phyloP scores from a whole-genome alignment of 2,329 filamentous ascomycete species.

The Diaporthe batatas region DNA sequence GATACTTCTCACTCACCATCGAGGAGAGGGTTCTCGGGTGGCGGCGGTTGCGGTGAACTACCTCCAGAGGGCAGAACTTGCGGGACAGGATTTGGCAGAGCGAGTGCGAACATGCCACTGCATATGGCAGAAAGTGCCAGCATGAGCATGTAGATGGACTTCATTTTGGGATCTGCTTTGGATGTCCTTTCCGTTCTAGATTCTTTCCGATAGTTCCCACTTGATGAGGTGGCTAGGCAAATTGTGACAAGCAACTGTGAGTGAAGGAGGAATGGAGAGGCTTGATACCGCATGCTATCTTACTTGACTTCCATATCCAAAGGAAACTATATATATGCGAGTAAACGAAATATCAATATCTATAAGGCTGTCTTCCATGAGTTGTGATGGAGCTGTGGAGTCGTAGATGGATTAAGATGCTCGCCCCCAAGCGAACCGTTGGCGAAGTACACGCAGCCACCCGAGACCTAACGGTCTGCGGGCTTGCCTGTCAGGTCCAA shows the following conservation, averaged over 20 bases:
- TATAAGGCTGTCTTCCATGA: too few species aligned
- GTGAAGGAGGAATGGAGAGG: neutral
- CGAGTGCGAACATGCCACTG: neutral
- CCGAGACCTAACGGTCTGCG: slow-evolving; percentile 39
- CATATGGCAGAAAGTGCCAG: slow-evolving; percentile 18
- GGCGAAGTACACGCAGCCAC: slow-evolving; percentile 33
- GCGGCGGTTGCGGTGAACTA: neutral
- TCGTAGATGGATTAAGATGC: neutral
- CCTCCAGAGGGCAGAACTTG: neutral
- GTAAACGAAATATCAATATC: too few species aligned
- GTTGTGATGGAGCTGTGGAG: neutral
- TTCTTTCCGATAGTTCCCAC: neutral
- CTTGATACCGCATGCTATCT: neutral
- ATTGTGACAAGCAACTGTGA: neutral
- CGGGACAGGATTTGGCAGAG: slow-evolving; percentile 6
- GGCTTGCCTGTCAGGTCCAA: slow-evolving; percentile 36
- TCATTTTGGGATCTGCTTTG: neutral
- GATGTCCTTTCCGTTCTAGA: too few species aligned
- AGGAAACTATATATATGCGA: neutral
- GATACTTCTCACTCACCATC: neutral
- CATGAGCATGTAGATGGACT: neutral
- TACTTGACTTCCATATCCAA: neutral
- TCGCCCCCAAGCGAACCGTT: slow-evolving; percentile 39
- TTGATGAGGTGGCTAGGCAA: neutral
- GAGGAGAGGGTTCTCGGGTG: neutral